A percentile compares a stretch with the other conserved stretches of the same genome.
Conservation (phyloP, 1,139 yeast species). For the Suhomyces bolitotheri region DNA sequence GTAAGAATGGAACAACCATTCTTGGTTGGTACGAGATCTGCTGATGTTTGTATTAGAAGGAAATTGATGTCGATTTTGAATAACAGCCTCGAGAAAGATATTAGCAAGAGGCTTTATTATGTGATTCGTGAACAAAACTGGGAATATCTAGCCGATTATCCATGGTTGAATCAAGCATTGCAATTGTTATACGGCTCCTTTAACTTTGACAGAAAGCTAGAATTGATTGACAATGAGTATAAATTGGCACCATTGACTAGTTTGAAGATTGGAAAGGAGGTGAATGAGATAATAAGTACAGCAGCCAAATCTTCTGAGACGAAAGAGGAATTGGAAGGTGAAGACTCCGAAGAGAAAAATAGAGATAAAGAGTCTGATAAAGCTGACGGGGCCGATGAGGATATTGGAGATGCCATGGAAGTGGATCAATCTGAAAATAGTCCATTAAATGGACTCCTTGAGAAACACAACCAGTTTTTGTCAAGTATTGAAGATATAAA, state of each 20-base stretch:
- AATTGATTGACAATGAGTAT: constrained; percentile 49
- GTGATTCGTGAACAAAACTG: constrained; percentile 92
- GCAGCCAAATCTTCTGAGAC: neutral
- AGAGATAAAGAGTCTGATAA: too few relatives aligned
- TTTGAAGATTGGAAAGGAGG: constrained; percentile 3
- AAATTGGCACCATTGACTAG: constrained; percentile 14
- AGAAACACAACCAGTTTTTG: constrained; percentile 55
- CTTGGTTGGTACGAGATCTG: constrained; percentile 85
- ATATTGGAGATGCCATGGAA: constrained; percentile 31
- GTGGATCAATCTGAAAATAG: constrained; percentile 14
- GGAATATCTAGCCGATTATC: constrained; percentile 91
- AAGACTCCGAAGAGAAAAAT: neutral
- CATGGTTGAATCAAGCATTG: constrained; percentile 93
- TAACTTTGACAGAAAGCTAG: constrained; percentile 49
- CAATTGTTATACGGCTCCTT: constrained; percentile 83
- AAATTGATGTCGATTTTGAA: constrained; percentile 80
- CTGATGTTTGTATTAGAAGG: constrained; percentile 73
- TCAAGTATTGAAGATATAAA: constrained; percentile 42
- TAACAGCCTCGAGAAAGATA: constrained; percentile 75
- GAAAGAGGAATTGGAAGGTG: neutral
- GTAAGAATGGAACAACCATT: constrained; percentile 97
- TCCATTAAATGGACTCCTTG: constrained; percentile 40
- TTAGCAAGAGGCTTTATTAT: constrained; percentile 78
- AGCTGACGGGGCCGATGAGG: too few relatives aligned
- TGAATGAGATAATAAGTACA: constrained; percentile 5